Evolutionary conservation across 768 basidiomycete genomes (phyloP), one percentile per base, ranked within the genome.

Genomic region (Podaxis mareebaensis): DNA sequence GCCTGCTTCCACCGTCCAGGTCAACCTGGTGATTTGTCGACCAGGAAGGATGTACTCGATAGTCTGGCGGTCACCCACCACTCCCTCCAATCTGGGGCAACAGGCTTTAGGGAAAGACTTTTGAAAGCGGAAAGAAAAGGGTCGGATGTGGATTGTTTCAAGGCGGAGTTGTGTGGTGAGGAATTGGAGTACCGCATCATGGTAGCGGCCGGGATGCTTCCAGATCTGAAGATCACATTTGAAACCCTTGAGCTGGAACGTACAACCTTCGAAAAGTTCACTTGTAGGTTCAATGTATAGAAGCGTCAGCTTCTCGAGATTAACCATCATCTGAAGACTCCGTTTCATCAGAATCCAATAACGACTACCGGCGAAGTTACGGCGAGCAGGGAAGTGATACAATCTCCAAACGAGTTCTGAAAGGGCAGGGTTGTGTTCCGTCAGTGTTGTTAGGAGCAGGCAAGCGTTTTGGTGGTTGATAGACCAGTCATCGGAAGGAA

Each of bases 41-140:
- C 46, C 58, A 48, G 58, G 58, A 8, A 58, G 46, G n/a, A 58
- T 58, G n/a, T 28, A 8, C 46, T 58, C 57, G 28, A 58, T 58
- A 8, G 57, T 58, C 3, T n/a, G 11, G 2, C 57, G 24, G 48
- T 58, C 57, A 28, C 57, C 57, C 10, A 44, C 48, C 7, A 58
- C 28, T 17, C 30, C 42, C 3, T 48, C 44, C 26, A 58, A 28
- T 15, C 48, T 48, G 10, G 24, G 58, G 30, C 24, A 58, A 22
- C 6, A 22, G 13, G 3, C 12, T 15, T 42, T 13, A 17, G 42
- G 56, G n/a, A 57, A n/a, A 6, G 40, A 15, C 15, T 58, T 44
- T 11, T n/a, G 26, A 3, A n/a, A 10, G 28, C 44, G 15, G 22
- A 20, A 33, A 33, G 8, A 48, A 3, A 49, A 48, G 7, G 13